These are phyloP conservation scores for Candida easanensis DNA, from an alignment of 805 yeast genomes.

Conservation along the genomic window DNA sequence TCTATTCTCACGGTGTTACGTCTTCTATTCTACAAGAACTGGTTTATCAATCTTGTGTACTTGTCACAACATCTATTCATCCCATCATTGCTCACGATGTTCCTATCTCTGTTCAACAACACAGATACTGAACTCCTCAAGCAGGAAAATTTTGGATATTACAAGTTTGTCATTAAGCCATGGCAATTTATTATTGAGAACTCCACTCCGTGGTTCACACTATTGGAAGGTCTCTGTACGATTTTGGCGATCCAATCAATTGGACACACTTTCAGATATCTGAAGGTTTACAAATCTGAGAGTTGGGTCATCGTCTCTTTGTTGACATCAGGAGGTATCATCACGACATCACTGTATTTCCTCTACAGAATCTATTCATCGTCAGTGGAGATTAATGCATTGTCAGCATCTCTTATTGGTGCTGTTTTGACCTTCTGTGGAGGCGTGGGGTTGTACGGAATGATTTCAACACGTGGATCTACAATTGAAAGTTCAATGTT, in stretches of 20 bases:
- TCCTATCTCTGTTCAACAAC: slow-evolving; percentile 51
- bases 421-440: slow-evolving; percentile 75
- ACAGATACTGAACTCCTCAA: slow-evolving; percentile 26
- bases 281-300: slow-evolving; percentile 61
- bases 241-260: slow-evolving; percentile 87
- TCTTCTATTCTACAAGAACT: slow-evolving; percentile 39
- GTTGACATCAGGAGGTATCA: slow-evolving; percentile 66
- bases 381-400: slow-evolving; percentile 56
- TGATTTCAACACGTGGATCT: slow-evolving; percentile 79
- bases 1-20: slow-evolving; percentile 72
- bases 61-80: slow-evolving; percentile 79
- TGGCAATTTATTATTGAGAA: slow-evolving; percentile 76
- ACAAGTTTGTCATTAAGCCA: slow-evolving; percentile 43
- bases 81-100: slow-evolving; percentile 76
- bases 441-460: slow-evolving; percentile 78
- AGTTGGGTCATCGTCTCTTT: slow-evolving; percentile 73
- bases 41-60: slow-evolving; percentile 46
- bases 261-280: slow-evolving; percentile 78
- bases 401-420: slow-evolving; percentile 84
- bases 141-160: slow-evolving; percentile 24
- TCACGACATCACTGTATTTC: slow-evolving; percentile 75
- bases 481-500: slow-evolving; percentile 85
- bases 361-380: slow-evolving; percentile 80
- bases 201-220: slow-evolving; percentile 85
- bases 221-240: slow-evolving; percentile 91